Evolutionary conservation across 306 rosid species (phyloP).

Genomic region (Carpinus fangiana): DNA sequence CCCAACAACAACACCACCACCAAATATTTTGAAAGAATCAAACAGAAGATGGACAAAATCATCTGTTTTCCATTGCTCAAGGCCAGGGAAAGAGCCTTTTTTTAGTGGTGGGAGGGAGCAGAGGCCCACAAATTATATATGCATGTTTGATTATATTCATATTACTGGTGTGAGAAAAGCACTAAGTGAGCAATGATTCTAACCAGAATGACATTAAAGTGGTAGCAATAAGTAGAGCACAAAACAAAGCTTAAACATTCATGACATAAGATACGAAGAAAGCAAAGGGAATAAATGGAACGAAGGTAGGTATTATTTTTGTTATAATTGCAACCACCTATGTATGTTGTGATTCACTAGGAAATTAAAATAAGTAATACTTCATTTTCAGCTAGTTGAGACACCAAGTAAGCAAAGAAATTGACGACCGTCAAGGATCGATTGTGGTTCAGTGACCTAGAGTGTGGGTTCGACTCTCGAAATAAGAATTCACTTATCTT

Average conservation of each 20-base stretch:
- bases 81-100: conserved; percentile 29
- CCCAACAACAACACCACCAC: conserved; percentile 32
- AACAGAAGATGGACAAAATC: conserved; percentile 38
- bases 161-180: conserved; percentile 42
- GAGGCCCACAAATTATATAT: conserved; percentile 36
- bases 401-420: neutral
- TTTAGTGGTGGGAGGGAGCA: conserved; percentile 37
- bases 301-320: too few species aligned
- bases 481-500: too few species aligned
- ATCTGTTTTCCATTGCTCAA: conserved; percentile 22
- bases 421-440: too few species aligned
- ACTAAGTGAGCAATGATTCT: conserved; percentile 31
- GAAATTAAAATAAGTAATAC: neutral
- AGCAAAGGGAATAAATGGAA: too few species aligned
- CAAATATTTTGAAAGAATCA: conserved; percentile 32
- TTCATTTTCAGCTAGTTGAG: conserved; percentile 10
- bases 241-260: conserved; percentile 21
- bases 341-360: neutral
- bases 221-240: conserved; percentile 33
- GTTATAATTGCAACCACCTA: too few species aligned
- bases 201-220: conserved; percentile 39
- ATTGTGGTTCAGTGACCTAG: too few species aligned
- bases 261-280: too few species aligned
- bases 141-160: conserved; percentile 7
- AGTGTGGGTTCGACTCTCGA: too few species aligned